These are phyloP conservation scores for Microcyclospora tardicrescens DNA, from an alignment of 2,329 filamentous ascomycete species.

Conservation along the genomic window DNA sequence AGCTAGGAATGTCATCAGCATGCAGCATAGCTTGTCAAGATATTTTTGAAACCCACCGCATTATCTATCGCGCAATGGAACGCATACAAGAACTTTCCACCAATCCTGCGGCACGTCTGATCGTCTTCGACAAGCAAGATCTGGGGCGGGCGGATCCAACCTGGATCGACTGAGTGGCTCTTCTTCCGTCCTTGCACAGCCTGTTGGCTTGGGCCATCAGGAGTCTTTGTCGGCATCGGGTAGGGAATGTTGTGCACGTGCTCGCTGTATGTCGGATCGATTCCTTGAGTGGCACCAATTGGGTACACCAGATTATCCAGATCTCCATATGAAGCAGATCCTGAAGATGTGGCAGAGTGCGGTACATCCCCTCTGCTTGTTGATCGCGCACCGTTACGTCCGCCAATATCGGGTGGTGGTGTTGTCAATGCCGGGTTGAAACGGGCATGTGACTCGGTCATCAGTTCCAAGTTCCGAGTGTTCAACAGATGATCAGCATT, in stretches of 20 bases:
- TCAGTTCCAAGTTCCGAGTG: constrained; percentile 49
- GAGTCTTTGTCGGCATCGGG: constrained; percentile 53
- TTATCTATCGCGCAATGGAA: constrained; percentile 52
- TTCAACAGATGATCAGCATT: constrained; percentile 54
- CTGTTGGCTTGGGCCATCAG: constrained; percentile 29
- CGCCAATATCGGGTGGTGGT: constrained; percentile 39
- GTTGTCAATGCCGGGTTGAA: constrained; percentile 44
- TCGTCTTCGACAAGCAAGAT: constrained; percentile 85
- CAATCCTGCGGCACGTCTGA: constrained; percentile 52
- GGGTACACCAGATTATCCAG: constrained; percentile 72
- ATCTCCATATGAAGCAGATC: constrained; percentile 43
- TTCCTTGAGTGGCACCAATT: constrained; percentile 78
- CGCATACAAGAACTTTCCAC: constrained; percentile 52
- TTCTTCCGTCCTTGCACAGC: constrained; percentile 47
- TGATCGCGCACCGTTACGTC: constrained; percentile 26
- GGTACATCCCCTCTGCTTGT: constrained; percentile 29
- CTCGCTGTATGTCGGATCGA: constrained; percentile 87
- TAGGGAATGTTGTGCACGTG: constrained; percentile 94
- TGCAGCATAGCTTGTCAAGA: constrained; percentile 5
- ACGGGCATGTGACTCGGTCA: constrained; percentile 46
- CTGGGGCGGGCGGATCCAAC: constrained; percentile 56
- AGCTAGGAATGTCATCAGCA: constrained; percentile 35
- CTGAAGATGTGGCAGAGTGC: constrained; percentile 37
- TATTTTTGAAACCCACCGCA: constrained; percentile 37
- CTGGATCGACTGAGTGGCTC: constrained; percentile 47